phyloP scores from a whole-genome alignment of 768 basidiomycete species.

The Tulasnella calospora region DNA sequence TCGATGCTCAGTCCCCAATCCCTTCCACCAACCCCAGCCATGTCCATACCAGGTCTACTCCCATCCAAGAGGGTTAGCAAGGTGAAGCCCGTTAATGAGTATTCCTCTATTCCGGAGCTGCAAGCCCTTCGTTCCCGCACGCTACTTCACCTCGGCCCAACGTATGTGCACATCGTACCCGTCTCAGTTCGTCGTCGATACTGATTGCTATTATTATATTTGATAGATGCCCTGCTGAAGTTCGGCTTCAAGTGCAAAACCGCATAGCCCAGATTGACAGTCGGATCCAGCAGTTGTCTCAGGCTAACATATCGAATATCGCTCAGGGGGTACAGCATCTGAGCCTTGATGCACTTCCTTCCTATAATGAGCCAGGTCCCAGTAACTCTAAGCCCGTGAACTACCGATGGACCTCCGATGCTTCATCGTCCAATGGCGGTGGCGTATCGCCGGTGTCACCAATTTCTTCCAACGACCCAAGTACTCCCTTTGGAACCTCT shows the following conservation, averaged over 20 bases:
- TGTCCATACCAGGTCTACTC: constrained; percentile 17
- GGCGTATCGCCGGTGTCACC: background rate
- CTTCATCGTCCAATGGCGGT: constrained; percentile 19
- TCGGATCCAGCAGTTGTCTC: constrained; percentile 18
- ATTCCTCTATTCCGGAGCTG: constrained; percentile 16
- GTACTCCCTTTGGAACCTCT: background rate
- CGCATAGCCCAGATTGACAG: constrained; percentile 22
- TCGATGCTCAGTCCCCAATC: background rate
- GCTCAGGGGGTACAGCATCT: constrained; percentile 3
- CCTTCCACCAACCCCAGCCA: background rate
- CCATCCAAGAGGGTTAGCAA: constrained; percentile 26
- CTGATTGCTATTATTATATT: background rate
- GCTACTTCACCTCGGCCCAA: constrained; percentile 12
- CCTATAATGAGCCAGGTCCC: constrained; percentile 17
- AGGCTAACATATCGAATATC: constrained; percentile 1
- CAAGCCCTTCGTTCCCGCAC: constrained; percentile 16
- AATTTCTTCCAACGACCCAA: background rate
- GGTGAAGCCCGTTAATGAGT: constrained; percentile 15
- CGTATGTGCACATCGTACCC: background rate
- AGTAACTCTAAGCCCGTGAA: background rate
- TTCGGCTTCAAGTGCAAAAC: constrained; percentile 10
- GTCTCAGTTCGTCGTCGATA: background rate
- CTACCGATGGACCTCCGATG: background rate
- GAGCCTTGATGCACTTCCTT: background rate
- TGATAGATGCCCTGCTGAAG: constrained; percentile 16